These are phyloP conservation scores for Aquilaria yunnanensis DNA, from an alignment of 345 rosid genomes.

Conservation along the genomic window DNA sequence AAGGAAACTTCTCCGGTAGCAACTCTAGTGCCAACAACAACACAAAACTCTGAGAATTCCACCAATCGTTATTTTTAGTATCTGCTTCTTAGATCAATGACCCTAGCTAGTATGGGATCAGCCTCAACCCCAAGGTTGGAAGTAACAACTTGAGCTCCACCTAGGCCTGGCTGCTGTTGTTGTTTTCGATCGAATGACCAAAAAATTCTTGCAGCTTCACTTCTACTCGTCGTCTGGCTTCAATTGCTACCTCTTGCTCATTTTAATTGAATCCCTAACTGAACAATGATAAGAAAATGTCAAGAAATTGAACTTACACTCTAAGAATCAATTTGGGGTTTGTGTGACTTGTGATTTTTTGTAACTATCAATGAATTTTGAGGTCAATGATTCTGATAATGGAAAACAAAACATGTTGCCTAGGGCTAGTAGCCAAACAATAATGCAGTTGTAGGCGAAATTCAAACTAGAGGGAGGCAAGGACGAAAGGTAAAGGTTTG, in stretches of 20 bases:
- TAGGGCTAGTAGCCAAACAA: too few species aligned
- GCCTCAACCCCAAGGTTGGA: conserved; percentile 66
- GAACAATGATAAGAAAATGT: not conserved
- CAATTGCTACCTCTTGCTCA: conserved; percentile 43
- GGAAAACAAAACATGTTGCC: too few species aligned
- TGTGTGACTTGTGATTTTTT: not conserved
- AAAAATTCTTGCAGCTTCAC: conserved; percentile 75
- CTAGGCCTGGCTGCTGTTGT: conserved; percentile 81
- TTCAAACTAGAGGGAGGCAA: too few species aligned
- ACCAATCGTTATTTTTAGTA: conserved; percentile 75
- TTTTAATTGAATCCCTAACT: conserved; percentile 9
- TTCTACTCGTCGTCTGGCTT: conserved; percentile 73
- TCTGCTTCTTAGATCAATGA: conserved; percentile 65
- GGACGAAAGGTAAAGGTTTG: too few species aligned
- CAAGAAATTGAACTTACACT: not conserved
- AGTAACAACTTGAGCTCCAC: conserved; percentile 82
- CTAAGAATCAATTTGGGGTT: not conserved
- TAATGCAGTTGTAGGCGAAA: too few species aligned
- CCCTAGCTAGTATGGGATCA: conserved; percentile 69
- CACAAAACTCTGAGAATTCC: conserved; percentile 76
- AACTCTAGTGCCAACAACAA: conserved; percentile 76
- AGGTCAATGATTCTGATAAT: not conserved
- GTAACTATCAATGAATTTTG: not conserved
- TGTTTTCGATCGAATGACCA: conserved; percentile 76
- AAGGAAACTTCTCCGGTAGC: conserved; percentile 56